phyloP scores from a whole-genome alignment of 495 filamentous ascomycete genomes.

The Thermochaetoides thermophila region DNA sequence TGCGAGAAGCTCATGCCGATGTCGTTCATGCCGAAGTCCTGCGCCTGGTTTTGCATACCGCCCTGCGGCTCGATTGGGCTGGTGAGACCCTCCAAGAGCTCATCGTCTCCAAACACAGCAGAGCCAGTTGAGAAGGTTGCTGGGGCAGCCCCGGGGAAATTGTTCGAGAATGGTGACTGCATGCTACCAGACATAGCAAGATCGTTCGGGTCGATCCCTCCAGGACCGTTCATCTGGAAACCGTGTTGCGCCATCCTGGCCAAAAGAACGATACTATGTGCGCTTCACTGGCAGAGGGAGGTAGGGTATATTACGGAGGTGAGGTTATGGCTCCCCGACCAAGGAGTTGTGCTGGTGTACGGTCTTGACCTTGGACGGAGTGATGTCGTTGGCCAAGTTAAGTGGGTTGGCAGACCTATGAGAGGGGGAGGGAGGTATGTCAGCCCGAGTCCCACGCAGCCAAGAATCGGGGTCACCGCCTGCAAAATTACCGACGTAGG shows the following conservation, averaged over 20 bases:
- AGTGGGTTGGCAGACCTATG: too few relatives aligned
- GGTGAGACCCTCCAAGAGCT: constrained; percentile 43
- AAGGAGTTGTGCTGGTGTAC: neutral
- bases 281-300: too few relatives aligned
- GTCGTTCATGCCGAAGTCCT: constrained; percentile 34
- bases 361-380: neutral
- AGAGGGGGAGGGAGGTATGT: neutral
- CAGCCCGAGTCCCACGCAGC: neutral
- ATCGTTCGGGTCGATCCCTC: constrained; percentile 74
- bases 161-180: constrained; percentile 25
- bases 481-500: neutral
- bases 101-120: constrained; percentile 47
- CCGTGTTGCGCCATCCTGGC: constrained; percentile 40
- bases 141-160: constrained; percentile 22
- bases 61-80: constrained; percentile 31
- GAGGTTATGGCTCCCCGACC: neutral
- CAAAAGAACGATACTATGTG: neutral
- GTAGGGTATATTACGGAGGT: neutral
- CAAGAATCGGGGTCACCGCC: neutral
- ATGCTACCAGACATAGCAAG: constrained; percentile 48
- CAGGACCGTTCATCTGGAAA: constrained; percentile 51
- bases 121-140: constrained; percentile 29
- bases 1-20: constrained; percentile 33
- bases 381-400: too few relatives aligned
- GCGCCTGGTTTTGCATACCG: constrained; percentile 33